These are phyloP conservation scores for Rosa lucieae DNA, from an alignment of 306 rosid species.

Conservation along the genomic window DNA sequence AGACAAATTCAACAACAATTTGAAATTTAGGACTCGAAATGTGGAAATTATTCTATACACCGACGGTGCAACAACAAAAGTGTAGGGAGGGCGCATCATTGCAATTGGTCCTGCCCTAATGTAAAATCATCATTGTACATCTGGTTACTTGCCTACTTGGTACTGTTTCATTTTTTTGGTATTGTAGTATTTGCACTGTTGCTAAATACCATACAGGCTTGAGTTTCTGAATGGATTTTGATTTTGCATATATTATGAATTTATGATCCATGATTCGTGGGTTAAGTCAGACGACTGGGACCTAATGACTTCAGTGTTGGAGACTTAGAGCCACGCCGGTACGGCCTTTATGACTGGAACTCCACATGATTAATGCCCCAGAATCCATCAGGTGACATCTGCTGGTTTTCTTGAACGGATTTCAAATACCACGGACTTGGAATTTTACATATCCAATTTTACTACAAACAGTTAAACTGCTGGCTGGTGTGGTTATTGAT, in stretches of 20 bases:
- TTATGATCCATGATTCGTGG: not conserved
- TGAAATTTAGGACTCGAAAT: not conserved
- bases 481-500: not conserved
- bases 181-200: not conserved
- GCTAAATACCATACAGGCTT: not conserved
- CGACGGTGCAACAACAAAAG: not conserved
- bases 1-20: not conserved
- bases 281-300: constrained; percentile 1
- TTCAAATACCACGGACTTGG: not conserved
- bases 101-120: not conserved
- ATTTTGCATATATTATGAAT: not conserved
- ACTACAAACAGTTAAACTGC: not conserved
- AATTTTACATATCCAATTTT: not conserved
- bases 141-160: not conserved
- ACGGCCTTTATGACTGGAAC: not conserved
- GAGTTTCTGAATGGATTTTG: not conserved
- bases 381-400: constrained; percentile 31
- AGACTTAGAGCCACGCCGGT: constrained; percentile 20
- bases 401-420: constrained; percentile 1
- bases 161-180: not conserved
- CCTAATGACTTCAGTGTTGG: constrained; percentile 9
- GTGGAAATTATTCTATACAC: no score
- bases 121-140: not conserved
- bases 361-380: not conserved
- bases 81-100: not conserved